A percentile compares a stretch with the other conserved stretches of the same genome.
These are phyloP conservation scores for Ascochyta lentis DNA, from an alignment of 2,329 filamentous ascomycete species.

Conservation along the genomic window DNA sequence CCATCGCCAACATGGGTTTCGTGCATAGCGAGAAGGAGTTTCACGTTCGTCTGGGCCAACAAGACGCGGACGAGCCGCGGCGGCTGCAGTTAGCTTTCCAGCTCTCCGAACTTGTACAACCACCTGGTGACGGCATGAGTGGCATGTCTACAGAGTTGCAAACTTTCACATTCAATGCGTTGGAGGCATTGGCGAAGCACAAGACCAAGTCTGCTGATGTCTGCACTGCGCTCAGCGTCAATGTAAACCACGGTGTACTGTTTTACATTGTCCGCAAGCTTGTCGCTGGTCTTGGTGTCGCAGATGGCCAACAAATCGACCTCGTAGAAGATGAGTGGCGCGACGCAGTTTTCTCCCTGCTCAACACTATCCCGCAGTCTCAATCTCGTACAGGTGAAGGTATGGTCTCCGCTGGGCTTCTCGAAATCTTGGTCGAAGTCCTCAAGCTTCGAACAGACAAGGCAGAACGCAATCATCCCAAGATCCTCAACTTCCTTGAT, in stretches of 20 bases:
- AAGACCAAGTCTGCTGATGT: constrained; percentile 81
- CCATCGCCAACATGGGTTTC: constrained; percentile 89
- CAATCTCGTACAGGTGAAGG: constrained; percentile 78
- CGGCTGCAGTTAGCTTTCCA: constrained; percentile 91
- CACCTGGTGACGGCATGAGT: constrained; percentile 71
- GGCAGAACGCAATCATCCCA: constrained; percentile 82
- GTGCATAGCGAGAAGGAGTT: constrained; percentile 85
- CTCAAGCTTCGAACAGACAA: constrained; percentile 81
- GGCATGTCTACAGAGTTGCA: constrained; percentile 78
- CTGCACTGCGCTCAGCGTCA: constrained; percentile 88
- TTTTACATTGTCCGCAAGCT: constrained; percentile 93
- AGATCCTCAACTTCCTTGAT: constrained; percentile 86
- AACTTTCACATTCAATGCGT: constrained; percentile 77
- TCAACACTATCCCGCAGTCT: constrained; percentile 77
- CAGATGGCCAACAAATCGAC: constrained; percentile 62
- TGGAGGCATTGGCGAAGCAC: constrained; percentile 86
- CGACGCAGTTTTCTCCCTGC: constrained; percentile 84
- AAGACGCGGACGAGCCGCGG: constrained; percentile 88
- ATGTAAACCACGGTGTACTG: constrained; percentile 93
- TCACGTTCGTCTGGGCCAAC: constrained; percentile 81
- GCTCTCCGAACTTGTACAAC: constrained; percentile 88
- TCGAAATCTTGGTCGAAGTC: constrained; percentile 89
- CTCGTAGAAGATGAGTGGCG: constrained; percentile 85
- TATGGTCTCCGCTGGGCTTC: constrained; percentile 85
- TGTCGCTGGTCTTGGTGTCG: constrained; percentile 74